Conservation (phyloP, 2,329 filamentous ascomycete species). For the Colletotrichum gloeosporioides region DNA sequence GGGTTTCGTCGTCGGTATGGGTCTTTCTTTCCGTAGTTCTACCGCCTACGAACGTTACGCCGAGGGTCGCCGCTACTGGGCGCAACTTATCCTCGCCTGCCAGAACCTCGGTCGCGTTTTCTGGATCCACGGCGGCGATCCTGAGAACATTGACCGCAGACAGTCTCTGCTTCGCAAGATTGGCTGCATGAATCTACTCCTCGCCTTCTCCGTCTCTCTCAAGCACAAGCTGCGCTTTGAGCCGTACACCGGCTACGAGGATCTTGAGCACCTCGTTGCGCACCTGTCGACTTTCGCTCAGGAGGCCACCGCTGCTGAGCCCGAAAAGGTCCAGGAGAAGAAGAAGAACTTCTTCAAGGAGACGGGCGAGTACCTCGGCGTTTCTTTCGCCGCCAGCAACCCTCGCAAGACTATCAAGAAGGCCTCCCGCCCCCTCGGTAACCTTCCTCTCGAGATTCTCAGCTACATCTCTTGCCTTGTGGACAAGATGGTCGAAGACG, state of each 20-base stretch:
- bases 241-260: slow-evolving; percentile 78
- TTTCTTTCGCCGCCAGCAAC: slow-evolving; percentile 79
- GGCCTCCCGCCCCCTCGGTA: slow-evolving; percentile 75
- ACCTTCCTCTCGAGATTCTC: slow-evolving; percentile 83
- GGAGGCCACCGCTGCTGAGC: slow-evolving; percentile 47
- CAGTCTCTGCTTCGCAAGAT: slow-evolving; percentile 74
- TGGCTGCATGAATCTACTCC: slow-evolving; percentile 77
- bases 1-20: slow-evolving; percentile 81
- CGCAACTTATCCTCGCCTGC: slow-evolving; percentile 64
- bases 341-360: slow-evolving; percentile 64
- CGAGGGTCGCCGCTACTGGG: slow-evolving; percentile 69
- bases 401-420: slow-evolving; percentile 80
- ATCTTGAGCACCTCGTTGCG: slow-evolving; percentile 71
- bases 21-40: slow-evolving; percentile 78
- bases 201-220: slow-evolving; percentile 77
- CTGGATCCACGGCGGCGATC: slow-evolving; percentile 79
- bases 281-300: slow-evolving; percentile 80
- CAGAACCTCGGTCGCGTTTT: slow-evolving; percentile 77
- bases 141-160: slow-evolving; percentile 56
- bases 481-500: slow-evolving; percentile 62
- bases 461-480: slow-evolving; percentile 73
- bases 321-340: slow-evolving; percentile 32
- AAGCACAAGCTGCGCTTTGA: slow-evolving; percentile 88
- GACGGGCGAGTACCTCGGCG: slow-evolving; percentile 74
- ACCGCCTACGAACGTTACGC: slow-evolving; percentile 78